Conservation (phyloP, 352 stramenopile genomes). For the Pythium plurisporium region DNA sequence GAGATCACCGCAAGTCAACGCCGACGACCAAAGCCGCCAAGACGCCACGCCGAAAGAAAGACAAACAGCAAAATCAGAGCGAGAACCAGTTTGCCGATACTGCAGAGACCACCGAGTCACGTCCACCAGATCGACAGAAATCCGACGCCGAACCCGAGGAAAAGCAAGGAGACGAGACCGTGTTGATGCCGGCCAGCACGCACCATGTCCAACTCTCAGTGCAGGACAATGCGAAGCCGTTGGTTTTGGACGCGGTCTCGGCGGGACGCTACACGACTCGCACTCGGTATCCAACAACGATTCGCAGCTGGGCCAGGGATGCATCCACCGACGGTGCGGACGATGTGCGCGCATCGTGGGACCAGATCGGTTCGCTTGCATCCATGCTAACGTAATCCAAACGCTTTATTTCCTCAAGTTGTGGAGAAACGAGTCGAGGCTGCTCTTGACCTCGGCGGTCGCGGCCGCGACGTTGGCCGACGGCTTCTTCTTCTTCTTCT, state of each 20-base stretch:
- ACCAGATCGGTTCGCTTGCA: conserved; percentile 17
- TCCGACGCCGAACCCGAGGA: neutral
- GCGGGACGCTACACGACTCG: neutral
- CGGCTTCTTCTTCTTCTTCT: conserved; percentile 74
- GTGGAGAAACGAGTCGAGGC: conserved; percentile 56
- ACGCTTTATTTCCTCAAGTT: conserved; percentile 28
- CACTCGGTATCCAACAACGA: conserved; percentile 36
- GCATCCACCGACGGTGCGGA: neutral
- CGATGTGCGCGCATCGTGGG: conserved; percentile 20
- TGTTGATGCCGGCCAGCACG: neutral
- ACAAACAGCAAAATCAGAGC: neutral
- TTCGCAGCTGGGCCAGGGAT: conserved; percentile 32
- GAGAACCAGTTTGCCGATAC: neutral
- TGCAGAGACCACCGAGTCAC: too few relatives aligned
- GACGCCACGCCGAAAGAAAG: neutral
- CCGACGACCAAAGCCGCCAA: neutral
- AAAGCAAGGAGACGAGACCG: neutral
- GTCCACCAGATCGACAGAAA: too few relatives aligned
- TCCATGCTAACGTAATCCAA: conserved; percentile 17
- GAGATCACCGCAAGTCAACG: conserved; percentile 1
- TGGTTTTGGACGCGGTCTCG: neutral
- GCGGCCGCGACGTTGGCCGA: conserved; percentile 37
- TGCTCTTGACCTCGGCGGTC: conserved; percentile 54
- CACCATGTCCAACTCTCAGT: neutral
- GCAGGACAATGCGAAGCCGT: neutral